Conservation (phyloP, 306 rosid genomes). For the Luffa acutangula region DNA sequence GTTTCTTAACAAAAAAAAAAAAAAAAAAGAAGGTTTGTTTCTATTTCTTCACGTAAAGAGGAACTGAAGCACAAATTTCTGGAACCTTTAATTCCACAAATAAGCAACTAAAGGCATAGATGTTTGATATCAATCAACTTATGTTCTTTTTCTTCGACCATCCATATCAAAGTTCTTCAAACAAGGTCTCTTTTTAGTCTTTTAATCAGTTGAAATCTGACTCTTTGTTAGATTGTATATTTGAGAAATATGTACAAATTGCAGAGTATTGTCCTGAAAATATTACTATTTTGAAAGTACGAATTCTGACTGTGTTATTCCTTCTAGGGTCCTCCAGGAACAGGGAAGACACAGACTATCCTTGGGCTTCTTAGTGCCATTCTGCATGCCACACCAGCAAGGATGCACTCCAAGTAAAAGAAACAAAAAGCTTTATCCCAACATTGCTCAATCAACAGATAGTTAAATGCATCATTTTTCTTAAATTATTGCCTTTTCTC, state of each 20-base stretch:
- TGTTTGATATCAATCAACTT: neutral
- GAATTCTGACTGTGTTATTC: slow-evolving; percentile 22
- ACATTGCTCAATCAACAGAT: neutral
- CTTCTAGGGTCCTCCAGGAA: slow-evolving; percentile 97
- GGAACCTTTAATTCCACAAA: neutral
- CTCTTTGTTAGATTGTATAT: neutral
- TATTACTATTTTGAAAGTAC: neutral
- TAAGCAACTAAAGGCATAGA: neutral
- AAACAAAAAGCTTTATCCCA: neutral
- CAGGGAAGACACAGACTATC: slow-evolving; percentile 94
- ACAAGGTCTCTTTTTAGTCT: neutral
- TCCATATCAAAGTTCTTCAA: neutral
- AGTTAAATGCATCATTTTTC: neutral
- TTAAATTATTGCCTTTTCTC: neutral
- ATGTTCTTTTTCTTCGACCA: neutral
- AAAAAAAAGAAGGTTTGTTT: neutral
- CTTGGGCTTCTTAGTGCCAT: slow-evolving; percentile 89
- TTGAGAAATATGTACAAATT: slow-evolving; percentile 3
- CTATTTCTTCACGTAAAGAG: neutral
- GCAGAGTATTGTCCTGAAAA: neutral
- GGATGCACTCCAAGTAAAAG: slow-evolving; percentile 64
- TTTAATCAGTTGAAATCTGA: neutral
- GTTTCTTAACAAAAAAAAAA: neutral
- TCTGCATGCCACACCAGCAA: slow-evolving; percentile 86
- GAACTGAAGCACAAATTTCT: neutral